phyloP scores from a whole-genome alignment of 2,329 filamentous ascomycete species.

The Curvularia sp. region DNA sequence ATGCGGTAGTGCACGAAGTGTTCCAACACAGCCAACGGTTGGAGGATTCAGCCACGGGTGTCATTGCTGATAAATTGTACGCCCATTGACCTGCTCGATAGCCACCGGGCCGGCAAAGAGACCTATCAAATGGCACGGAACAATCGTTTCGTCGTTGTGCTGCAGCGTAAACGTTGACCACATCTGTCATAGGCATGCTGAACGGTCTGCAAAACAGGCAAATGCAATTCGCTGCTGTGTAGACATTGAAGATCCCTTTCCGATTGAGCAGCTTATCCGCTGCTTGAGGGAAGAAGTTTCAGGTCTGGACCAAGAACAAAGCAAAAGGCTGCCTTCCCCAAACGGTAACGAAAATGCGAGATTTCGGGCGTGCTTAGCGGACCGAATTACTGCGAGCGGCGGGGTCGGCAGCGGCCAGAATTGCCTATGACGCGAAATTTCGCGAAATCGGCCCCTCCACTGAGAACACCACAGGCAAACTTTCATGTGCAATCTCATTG shows the following conservation, averaged over 20 bases:
- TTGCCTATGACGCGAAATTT: constrained; percentile 17
- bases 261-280: constrained; percentile 1
- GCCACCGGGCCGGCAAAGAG: constrained; percentile 1
- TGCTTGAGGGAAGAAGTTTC: neutral
- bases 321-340: constrained; percentile 15
- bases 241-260: neutral
- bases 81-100: neutral
- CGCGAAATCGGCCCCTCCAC: constrained; percentile 16
- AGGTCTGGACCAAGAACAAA: neutral
- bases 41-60: constrained; percentile 7
- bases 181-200: neutral
- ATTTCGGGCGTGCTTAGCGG: constrained; percentile 9
- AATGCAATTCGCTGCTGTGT: neutral
- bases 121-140: constrained; percentile 14
- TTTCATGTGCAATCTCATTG: neutral
- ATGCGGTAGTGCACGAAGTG: constrained; percentile 13
- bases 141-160: neutral
- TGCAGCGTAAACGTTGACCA: neutral
- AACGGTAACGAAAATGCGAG: constrained; percentile 18
- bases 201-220: neutral
- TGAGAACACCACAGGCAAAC: neutral
- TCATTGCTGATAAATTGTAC: constrained; percentile 37
- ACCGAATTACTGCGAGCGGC: constrained; percentile 15
- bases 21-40: constrained; percentile 14
- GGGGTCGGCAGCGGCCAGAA: constrained; percentile 5